Conservation (phyloP, 352 stramenopile genomes). For the Pelagophyceae sp. region DNA sequence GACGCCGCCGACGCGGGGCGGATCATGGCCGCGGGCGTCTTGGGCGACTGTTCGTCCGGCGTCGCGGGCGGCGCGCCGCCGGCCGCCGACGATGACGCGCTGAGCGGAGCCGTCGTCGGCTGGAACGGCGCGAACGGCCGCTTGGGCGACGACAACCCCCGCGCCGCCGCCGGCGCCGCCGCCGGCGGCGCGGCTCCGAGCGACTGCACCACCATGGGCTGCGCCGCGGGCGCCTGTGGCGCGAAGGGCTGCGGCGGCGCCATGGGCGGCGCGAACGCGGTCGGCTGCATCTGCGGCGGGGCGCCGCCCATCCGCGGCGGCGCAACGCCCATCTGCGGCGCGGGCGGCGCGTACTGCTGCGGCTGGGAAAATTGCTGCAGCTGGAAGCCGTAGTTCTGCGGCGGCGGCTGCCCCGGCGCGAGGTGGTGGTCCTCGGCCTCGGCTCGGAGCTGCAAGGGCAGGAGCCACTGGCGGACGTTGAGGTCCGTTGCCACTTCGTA, state of each 20-base stretch:
- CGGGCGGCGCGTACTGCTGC: neutral
- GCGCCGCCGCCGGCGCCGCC: no score
- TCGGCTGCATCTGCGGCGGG: neutral
- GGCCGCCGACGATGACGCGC: neutral
- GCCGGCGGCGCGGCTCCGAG: no score
- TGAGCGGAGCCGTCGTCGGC: neutral
- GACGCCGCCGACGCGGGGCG: neutral
- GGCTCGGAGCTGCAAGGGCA: slow-evolving; percentile 4
- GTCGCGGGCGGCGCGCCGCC: neutral
- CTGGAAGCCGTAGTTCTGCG: neutral
- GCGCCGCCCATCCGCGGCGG: no score
- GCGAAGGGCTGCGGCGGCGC: no score
- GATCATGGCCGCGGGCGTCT: neutral
- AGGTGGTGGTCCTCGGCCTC: neutral
- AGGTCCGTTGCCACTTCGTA: slow-evolving; percentile 10
- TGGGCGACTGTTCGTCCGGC: neutral
- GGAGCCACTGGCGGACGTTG: slow-evolving; percentile 10
- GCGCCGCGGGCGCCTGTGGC: no score
- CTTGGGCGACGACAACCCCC: no score
- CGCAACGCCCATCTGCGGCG: no score
- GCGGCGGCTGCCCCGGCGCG: neutral
- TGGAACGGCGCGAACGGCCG: neutral
- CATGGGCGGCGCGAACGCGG: neutral
- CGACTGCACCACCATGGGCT: no score
- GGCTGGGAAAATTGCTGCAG: neutral